A percentile compares a stretch with the other conserved stretches of the same genome.
Conservation (phyloP, 2,329 filamentous ascomycete species). For the Epichloe glyceriae region DNA sequence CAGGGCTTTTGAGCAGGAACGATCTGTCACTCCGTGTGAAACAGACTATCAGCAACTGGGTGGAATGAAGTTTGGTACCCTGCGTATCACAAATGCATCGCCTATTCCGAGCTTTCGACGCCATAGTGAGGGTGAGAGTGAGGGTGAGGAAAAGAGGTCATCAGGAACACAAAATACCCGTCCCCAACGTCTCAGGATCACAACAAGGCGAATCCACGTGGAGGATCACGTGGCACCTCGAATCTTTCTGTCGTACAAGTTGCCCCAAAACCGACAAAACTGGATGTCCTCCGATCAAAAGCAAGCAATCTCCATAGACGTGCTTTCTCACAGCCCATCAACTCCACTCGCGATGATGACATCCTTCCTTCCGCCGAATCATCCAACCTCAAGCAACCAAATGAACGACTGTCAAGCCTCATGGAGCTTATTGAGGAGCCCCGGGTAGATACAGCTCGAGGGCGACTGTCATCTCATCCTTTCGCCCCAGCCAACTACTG, state of each 20-base stretch:
- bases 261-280: neutral
- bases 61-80: conserved; percentile 47
- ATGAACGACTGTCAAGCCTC: neutral
- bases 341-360: neutral
- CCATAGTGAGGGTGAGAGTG: neutral
- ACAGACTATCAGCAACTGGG: conserved; percentile 47
- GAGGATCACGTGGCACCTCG: neutral
- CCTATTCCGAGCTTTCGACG: conserved; percentile 30
- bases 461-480: neutral
- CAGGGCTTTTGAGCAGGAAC: conserved; percentile 9
- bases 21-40: conserved; percentile 32
- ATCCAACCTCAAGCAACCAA: neutral
- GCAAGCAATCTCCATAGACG: neutral
- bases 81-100: conserved; percentile 49
- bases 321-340: neutral
- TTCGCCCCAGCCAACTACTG: neutral
- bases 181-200: neutral
- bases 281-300: neutral
- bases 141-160: neutral
- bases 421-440: conserved; percentile 3
- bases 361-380: neutral
- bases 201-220: neutral
- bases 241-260: neutral
- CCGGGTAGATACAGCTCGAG: neutral
- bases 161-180: neutral